Evolutionary conservation across 768 basidiomycete genomes (phyloP).

Genomic region (Trametes cingulata): DNA sequence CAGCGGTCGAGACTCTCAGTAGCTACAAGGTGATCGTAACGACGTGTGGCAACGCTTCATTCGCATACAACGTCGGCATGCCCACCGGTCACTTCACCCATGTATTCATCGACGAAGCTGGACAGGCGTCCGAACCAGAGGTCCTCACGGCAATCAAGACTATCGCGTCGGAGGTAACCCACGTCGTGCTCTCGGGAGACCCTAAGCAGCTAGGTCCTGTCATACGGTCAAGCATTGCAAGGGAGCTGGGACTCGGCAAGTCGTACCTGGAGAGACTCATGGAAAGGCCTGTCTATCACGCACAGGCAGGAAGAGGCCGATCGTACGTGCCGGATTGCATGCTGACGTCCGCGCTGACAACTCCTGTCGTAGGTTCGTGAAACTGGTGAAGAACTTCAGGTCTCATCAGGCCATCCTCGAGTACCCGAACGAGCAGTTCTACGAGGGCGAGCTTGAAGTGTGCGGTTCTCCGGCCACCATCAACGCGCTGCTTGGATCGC

Average conservation of each 20-base stretch:
- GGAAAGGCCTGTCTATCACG: constrained; percentile 32
- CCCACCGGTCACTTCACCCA: constrained; percentile 63
- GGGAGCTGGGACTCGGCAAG: constrained; percentile 53
- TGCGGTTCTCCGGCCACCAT: constrained; percentile 30
- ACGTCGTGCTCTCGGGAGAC: constrained; percentile 66
- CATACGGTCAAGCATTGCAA: constrained; percentile 57
- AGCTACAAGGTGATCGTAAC: constrained; percentile 58
- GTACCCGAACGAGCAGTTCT: constrained; percentile 54
- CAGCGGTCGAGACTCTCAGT: constrained; percentile 39
- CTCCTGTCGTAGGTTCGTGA: constrained; percentile 8
- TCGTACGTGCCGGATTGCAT: constrained; percentile 39
- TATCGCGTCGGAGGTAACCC: constrained; percentile 53
- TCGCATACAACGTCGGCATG: constrained; percentile 56
- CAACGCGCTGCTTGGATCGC: constrained; percentile 28
- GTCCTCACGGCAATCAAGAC: constrained; percentile 62
- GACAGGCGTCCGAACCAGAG: constrained; percentile 72
- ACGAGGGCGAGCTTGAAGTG: constrained; percentile 35
- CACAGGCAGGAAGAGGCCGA: constrained; percentile 22
- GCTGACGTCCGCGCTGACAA: background rate
- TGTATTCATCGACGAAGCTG: constrained; percentile 73
- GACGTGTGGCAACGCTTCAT: constrained; percentile 65
- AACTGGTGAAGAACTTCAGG: constrained; percentile 56
- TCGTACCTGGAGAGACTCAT: constrained; percentile 63
- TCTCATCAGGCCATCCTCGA: constrained; percentile 55
- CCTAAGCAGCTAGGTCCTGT: constrained; percentile 74